Evolutionary conservation across 768 basidiomycete species (phyloP).

Genomic region (Asterophora lycoperdoides): DNA sequence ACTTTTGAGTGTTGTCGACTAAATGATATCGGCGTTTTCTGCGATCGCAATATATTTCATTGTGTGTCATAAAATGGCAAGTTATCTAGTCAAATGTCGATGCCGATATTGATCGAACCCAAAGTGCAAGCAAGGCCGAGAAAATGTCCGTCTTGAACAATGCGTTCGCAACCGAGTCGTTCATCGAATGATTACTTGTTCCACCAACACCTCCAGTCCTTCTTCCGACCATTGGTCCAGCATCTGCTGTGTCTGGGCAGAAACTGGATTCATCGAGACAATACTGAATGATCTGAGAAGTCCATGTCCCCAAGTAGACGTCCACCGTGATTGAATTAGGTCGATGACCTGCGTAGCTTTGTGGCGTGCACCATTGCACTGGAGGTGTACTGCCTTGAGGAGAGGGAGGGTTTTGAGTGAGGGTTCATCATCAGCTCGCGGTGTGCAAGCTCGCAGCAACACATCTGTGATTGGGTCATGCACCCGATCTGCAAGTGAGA

Average conservation of each 20-base stretch:
- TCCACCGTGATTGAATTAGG: constrained; percentile 32
- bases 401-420: constrained; percentile 19
- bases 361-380: constrained; percentile 32
- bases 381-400: constrained; percentile 25
- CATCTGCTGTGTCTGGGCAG: constrained; percentile 17
- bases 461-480: constrained; percentile 35
- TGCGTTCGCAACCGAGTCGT: neutral
- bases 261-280: constrained; percentile 25
- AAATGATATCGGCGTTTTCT: too few relatives aligned
- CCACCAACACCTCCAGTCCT: constrained; percentile 22
- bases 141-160: neutral
- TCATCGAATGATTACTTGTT: constrained; percentile 2
- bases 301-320: constrained; percentile 4
- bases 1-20: too few relatives aligned
- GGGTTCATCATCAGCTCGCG: neutral
- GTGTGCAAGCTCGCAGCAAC: constrained; percentile 24
- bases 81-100: too few relatives aligned
- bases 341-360: constrained; percentile 22
- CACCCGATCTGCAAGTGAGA: constrained; percentile 28
- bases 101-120: neutral
- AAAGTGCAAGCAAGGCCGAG: neutral
- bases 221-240: constrained; percentile 21
- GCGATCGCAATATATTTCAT: too few relatives aligned
- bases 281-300: constrained; percentile 25
- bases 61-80: too few relatives aligned